Evolutionary conservation across 192 early-diverging fungal genomes (phyloP), one percentile per base, ranked within the genome.

Genomic region (Irineochytrium annulatum): DNA sequence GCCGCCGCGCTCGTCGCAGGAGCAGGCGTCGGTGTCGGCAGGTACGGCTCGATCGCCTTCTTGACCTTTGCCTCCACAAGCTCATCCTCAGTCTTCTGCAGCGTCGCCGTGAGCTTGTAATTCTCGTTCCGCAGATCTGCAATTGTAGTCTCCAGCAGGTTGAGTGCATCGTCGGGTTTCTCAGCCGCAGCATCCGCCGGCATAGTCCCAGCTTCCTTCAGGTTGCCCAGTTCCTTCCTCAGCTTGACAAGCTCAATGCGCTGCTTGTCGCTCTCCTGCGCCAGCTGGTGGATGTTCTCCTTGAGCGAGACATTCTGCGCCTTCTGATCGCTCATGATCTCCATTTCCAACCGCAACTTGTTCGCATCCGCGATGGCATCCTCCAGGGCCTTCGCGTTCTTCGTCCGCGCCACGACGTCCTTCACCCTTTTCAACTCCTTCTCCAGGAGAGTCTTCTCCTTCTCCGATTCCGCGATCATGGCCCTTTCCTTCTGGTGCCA

Each of bases 271-370:
- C 41, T 46, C 22, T 37, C 19, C 3, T 57, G 45, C 14, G 67
- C 74, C 0, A 79, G 26, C 32, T 65, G 61, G 52, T 77, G 77
- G 34, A 79, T 79, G 46, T 79, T 73, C 24, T 79, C 77, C 59
- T 73, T 73, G 35, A 79, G 59, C 8, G 68, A 57, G 3, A 44
- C 46, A 41, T 79, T 77, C 69, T 79, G 64, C 8, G 28, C 16
- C 59, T 70, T 72, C 30, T 73, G 68, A 41, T 73, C 62, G 6
- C 49, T 52, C 14, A 77, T 57, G 44, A 74, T 22, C 33, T 77
- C 76, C 35, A 74, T 28, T 33, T 77, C 76, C 11, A 28, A 16
- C 41, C 55, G 67, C 34, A 77, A 34, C 20, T 44, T 52, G 0
- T 46, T 17, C 35, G 71, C 71, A 44, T 77, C 76, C 1, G 74